A percentile compares a stretch with the other conserved stretches of the same genome.
Conservation (phyloP, 495 filamentous ascomycete species). For the Lasiosphaeriaceae sp. region DNA sequence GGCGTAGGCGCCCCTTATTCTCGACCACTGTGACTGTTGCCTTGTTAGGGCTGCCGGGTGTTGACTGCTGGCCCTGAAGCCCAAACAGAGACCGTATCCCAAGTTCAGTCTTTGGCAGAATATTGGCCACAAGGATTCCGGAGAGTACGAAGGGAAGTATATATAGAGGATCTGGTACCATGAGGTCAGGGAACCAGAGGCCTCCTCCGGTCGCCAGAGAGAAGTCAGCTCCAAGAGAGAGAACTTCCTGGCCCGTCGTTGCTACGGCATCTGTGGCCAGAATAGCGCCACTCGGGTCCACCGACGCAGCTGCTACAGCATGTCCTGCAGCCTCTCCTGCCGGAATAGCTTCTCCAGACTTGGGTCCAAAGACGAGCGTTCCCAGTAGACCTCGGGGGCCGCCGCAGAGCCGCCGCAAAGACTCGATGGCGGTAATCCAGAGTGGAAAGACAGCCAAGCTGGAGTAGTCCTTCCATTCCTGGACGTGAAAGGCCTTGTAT, state of each 20-base stretch:
- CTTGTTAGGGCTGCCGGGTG: neutral
- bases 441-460: constrained; percentile 56
- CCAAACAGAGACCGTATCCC: constrained; percentile 15
- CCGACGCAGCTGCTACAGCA: neutral
- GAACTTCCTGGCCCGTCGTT: neutral
- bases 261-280: neutral
- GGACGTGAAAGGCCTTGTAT: constrained; percentile 42
- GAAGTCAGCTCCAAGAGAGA: constrained; percentile 3
- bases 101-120: constrained; percentile 24
- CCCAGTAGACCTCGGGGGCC: constrained; percentile 51
- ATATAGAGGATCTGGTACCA: constrained; percentile 63
- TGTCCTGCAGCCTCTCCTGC: neutral
- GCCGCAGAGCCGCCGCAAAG: constrained; percentile 61
- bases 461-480: constrained; percentile 46
- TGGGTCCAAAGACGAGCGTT: constrained; percentile 22
- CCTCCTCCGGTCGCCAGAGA: constrained; percentile 61
- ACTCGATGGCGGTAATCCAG: constrained; percentile 66
- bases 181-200: constrained; percentile 78
- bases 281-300: neutral
- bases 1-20: constrained; percentile 5
- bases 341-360: neutral
- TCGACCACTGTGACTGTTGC: neutral
- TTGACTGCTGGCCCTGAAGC: neutral
- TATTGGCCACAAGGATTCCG: constrained; percentile 41
- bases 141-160: constrained; percentile 61